phyloP scores from a whole-genome alignment of 768 basidiomycete genomes.

The Trichaptum fuscoviolaceum region DNA sequence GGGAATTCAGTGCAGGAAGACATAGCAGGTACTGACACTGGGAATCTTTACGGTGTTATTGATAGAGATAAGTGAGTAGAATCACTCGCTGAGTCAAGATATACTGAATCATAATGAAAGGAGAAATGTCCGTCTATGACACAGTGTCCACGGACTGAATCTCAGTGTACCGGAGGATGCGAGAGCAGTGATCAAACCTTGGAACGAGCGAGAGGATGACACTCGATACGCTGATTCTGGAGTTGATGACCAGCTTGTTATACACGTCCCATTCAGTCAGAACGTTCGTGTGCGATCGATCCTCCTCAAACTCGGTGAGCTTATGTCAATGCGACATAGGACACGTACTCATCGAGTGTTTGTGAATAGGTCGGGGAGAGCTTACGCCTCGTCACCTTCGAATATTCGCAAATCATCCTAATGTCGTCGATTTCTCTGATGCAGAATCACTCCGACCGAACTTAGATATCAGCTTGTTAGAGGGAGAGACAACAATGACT shows the following conservation, averaged over 20 bases:
- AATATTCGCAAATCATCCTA: slow-evolving; percentile 68
- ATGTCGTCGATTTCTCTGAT: slow-evolving; percentile 74
- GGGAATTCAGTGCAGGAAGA: slow-evolving; percentile 16
- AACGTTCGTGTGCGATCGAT: slow-evolving; percentile 73
- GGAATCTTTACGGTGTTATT: slow-evolving; percentile 55
- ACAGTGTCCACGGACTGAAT: slow-evolving; percentile 77
- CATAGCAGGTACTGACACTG: slow-evolving; percentile 40
- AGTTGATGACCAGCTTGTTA: slow-evolving; percentile 82
- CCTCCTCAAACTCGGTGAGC: slow-evolving; percentile 68
- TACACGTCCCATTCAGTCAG: slow-evolving; percentile 77
- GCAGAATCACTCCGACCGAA: slow-evolving; percentile 66
- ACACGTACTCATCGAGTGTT: slow-evolving; percentile 4
- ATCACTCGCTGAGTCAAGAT: slow-evolving; percentile 18
- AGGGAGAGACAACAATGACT: slow-evolving; percentile 61
- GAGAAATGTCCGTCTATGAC: slow-evolving; percentile 5
- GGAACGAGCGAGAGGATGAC: slow-evolving; percentile 72
- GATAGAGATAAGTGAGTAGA: slow-evolving; percentile 51
- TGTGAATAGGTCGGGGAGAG: slow-evolving; percentile 63
- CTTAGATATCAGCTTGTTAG: slow-evolving; percentile 61
- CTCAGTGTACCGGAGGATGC: slow-evolving; percentile 78
- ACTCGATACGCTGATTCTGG: slow-evolving; percentile 65
- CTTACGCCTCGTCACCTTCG: slow-evolving; percentile 68
- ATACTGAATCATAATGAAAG: slow-evolving; percentile 25
- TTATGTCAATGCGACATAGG: not conserved
- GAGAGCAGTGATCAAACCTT: slow-evolving; percentile 71